A percentile compares a stretch with the other conserved stretches of the same genome.
These are phyloP conservation scores for Pleurotus citrinopileatus DNA, from an alignment of 768 basidiomycete genomes.

Conservation along the genomic window DNA sequence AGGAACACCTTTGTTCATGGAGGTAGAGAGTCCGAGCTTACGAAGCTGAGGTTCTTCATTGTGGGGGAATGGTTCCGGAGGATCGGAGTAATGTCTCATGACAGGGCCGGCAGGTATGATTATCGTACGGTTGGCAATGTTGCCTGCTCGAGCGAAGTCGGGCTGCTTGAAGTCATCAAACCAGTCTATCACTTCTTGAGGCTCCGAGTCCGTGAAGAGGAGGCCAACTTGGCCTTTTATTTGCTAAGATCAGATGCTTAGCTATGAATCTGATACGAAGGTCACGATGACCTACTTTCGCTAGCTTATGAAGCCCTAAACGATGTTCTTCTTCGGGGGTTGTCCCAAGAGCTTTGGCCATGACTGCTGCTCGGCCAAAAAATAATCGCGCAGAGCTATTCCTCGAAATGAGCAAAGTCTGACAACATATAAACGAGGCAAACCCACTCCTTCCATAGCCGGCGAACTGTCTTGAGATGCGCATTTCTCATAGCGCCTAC, in stretches of 20 bases:
- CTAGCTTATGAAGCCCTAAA: conserved; percentile 73
- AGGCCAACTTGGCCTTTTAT: conserved; percentile 95
- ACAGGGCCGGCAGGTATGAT: conserved; percentile 82
- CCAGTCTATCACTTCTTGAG: conserved; percentile 93
- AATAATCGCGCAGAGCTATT: conserved; percentile 84
- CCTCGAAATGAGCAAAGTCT: conserved; percentile 1
- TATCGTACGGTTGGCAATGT: conserved; percentile 71
- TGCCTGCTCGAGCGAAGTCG: conserved; percentile 91
- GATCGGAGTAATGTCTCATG: conserved; percentile 75
- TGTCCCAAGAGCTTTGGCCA: conserved; percentile 93
- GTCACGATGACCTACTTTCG: no score
- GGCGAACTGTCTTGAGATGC: conserved; percentile 90
- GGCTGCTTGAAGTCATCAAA: conserved; percentile 86
- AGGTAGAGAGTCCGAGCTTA: conserved; percentile 84
- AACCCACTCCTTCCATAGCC: conserved; percentile 88
- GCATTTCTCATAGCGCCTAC: conserved; percentile 96
- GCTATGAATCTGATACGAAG: no score
- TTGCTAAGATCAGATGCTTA: conserved; percentile 47
- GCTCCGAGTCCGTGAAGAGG: conserved; percentile 86
- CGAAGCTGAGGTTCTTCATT: conserved; percentile 97
- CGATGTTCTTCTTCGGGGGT: conserved; percentile 86
- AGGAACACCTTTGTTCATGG: conserved; percentile 85
- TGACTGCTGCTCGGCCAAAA: conserved; percentile 83
- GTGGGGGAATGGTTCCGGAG: conserved; percentile 89
- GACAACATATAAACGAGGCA: neutral